Percentiles rank a stretch among this genome's conserved stretches.
phyloP scores from a whole-genome alignment of 768 basidiomycete genomes.

The Collybia mongolica region DNA sequence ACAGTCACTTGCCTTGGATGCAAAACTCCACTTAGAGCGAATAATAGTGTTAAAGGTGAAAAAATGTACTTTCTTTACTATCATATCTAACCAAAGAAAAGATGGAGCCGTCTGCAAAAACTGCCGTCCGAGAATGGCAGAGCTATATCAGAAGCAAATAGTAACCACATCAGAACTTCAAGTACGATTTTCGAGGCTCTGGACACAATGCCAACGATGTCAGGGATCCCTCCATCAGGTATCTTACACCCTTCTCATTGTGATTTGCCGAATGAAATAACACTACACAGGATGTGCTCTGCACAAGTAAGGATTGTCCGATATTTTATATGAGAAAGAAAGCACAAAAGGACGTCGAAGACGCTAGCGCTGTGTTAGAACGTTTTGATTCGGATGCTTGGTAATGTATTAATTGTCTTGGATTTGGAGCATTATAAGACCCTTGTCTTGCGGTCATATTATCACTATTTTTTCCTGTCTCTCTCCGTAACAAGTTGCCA shows the following conservation, averaged over 20 bases:
- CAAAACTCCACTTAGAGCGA: slow-evolving; percentile 80
- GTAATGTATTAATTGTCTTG: slow-evolving; percentile 33
- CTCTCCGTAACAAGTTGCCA: slow-evolving; percentile 23
- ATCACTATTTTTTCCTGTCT: slow-evolving; percentile 9
- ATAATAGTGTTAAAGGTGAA: slow-evolving; percentile 74
- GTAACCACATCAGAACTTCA: slow-evolving; percentile 73
- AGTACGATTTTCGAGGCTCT: slow-evolving; percentile 89
- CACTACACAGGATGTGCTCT: slow-evolving; percentile 79
- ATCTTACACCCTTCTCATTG: slow-evolving; percentile 4
- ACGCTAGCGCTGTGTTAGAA: slow-evolving; percentile 73
- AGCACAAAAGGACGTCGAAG: slow-evolving; percentile 96
- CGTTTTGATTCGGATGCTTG: slow-evolving; percentile 80
- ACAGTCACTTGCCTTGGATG: slow-evolving; percentile 94
- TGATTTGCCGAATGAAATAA: not conserved
- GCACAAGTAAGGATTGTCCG: slow-evolving; percentile 95
- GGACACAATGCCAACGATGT: slow-evolving; percentile 99
- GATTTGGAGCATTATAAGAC: not conserved
- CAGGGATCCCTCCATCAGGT: slow-evolving; percentile 98
- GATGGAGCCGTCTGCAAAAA: slow-evolving; percentile 95
- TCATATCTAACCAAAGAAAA: slow-evolving; percentile 24
- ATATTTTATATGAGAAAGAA: slow-evolving; percentile 99
- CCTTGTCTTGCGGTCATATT: not conserved
- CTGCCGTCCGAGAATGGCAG: slow-evolving; percentile 81
- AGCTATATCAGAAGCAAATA: slow-evolving; percentile 92
- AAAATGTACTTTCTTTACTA: slow-evolving; percentile 1